Percentiles rank a stretch among this genome's conserved stretches.
These are phyloP conservation scores for Solanum hybrid DNA, from an alignment of 305 asterid genomes.

Conservation along the genomic window DNA sequence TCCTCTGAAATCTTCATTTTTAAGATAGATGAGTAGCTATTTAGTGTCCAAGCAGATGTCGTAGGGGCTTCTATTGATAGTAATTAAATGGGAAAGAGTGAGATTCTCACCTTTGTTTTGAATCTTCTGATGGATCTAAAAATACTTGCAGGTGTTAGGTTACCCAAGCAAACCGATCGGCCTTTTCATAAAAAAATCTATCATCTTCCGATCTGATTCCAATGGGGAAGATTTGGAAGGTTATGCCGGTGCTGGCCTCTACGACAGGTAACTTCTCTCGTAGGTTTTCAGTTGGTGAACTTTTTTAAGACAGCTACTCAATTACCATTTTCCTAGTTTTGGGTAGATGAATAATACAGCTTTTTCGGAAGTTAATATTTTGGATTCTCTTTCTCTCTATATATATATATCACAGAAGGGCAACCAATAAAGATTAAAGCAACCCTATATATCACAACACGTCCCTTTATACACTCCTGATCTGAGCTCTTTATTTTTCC, in stretches of 20 bases:
- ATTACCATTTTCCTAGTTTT: neutral
- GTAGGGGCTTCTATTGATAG: neutral
- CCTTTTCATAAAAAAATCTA: constrained; percentile 70
- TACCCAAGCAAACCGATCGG: constrained; percentile 99
- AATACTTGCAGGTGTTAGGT: constrained; percentile 71
- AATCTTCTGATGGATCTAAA: constrained; percentile 1
- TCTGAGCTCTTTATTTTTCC: neutral
- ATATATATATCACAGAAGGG: neutral
- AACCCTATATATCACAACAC: neutral
- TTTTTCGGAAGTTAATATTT: neutral
- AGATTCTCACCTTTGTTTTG: neutral
- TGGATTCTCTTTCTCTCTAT: neutral
- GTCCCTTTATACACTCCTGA: neutral
- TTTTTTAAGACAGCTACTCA: neutral
- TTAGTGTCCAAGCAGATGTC: neutral
- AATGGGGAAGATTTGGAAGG: constrained; percentile 99
- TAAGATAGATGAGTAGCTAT: neutral
- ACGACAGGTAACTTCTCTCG: constrained; percentile 59
- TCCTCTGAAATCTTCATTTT: neutral
- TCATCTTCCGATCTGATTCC: constrained; percentile 97
- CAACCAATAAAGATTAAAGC: neutral
- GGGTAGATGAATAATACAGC: neutral
- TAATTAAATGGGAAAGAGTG: neutral
- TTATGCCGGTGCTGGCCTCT: constrained; percentile 99
- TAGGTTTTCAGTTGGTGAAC: neutral